Evolutionary conservation across 148 eudicot genomes (phyloP), one percentile per base, ranked within the genome.

Genomic region (Camellia japonica): DNA sequence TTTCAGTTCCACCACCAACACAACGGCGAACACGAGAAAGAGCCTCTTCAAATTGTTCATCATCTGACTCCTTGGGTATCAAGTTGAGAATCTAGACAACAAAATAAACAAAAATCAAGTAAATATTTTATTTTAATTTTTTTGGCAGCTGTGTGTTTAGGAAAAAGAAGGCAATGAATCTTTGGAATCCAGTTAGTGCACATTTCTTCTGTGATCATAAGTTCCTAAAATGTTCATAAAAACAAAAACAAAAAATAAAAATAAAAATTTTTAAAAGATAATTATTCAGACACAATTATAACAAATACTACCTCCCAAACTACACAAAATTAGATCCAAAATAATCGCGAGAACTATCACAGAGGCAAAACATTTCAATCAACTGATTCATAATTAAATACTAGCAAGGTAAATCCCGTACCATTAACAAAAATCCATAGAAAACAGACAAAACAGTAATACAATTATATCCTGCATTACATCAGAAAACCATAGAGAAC

Each of bases 1-100:
- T 80, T n/a, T 85, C 85, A 80, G 81, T 85, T 65, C 95, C 93
- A 80, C 96, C 96, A 72, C 90, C 90, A 78, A 89, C 78, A 78
- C 96, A 92, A 61, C 96, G 93, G 52, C 88, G 79, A 80, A 92
- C 96, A 51, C 96, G 93, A 13, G 88, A 88, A 67, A 87, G 85
- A 78, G 96, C 96, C 79, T 92, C 89, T 81, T 86, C 89, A 85
- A 92, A 90, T 41, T 74, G 80, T 83, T 92, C 96, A 49, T 92
- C 96, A 68, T 87, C 93, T 68, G 82, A 80, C 83, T 85, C 93
- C 81, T 83, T 87, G 8, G 93, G 93, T 56, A 92, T 90, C 89
- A 85, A 72, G 80, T 74, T 85, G 75, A 89, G 82, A 76, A 92
- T 88, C 96, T 92, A 75, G 60, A 78, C 61, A 68, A 78, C 9